Evolutionary conservation across 495 filamentous ascomycete species (phyloP), one percentile per base, ranked within the genome.

Genomic region (Annulohypoxylon stygium): DNA sequence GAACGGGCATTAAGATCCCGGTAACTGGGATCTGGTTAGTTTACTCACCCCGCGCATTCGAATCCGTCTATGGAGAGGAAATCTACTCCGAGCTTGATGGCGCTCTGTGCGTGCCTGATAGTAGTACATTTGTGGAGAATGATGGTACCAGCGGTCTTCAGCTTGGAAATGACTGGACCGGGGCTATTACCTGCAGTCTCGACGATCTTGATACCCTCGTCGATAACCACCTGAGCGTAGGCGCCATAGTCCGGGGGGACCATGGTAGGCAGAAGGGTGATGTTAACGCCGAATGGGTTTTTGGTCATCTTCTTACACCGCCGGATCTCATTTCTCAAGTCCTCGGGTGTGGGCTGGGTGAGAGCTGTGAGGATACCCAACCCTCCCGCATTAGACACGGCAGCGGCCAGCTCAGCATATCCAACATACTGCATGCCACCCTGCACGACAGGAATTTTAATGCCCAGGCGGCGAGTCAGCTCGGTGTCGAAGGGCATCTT

Each of bases 81-180:
- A 81, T 99, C 96, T 0, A 97, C 96, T 60, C 96, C 96, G 39
- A 98, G 90, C 82, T 97, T 97, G 68, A 97, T 88, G 48, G 96
- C 96, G 45, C 90, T 92, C 80, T 94, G 90, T 37, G 96, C 96
- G 76, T 99, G 96, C 20, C 95, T 85, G 81, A 99, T 95, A 1
- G 95, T 97, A 20, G 96, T 99, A 85, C 96, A 99, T 83, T 99
- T 99, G 86, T 99, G 96, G 53, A 99, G 86, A 74, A 99, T 89
- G 63, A 88, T 93, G 74, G 84, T 89, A 34, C 88, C 88, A 30
- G 90, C 93, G 57, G 88, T 86, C 85, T 99, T 99, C 63, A 99
- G 86, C 83, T 94, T 88, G 79, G 88, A 82, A 82, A 99, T 98
- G 39, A 99, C 91, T 14, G 94, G 93, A 12, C 94, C 96, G 0